Evolutionary conservation across 495 filamentous ascomycete genomes (phyloP).

Genomic region (Trypethelium eluteriae): DNA sequence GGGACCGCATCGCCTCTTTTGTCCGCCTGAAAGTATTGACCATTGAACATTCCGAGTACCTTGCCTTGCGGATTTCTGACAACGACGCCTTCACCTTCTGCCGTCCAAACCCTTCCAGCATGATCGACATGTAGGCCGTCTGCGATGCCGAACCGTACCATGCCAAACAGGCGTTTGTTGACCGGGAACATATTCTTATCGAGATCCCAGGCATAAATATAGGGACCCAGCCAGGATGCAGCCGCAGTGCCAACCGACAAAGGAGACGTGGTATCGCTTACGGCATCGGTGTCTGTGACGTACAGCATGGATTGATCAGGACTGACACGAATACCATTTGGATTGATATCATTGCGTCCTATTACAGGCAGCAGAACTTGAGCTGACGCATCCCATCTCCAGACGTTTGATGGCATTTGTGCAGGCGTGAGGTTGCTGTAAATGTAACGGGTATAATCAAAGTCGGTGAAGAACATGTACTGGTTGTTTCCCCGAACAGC

Average conservation of each 20-base stretch:
- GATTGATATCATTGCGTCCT: conserved; percentile 2
- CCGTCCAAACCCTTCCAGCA: conserved; percentile 18
- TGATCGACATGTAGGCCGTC: conserved; percentile 18
- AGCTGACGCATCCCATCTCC: conserved; percentile 10
- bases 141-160: conserved; percentile 12
- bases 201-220: conserved; percentile 15
- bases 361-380: conserved; percentile 11
- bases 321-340: conserved; percentile 14
- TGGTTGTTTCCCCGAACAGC: background rate
- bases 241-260: background rate
- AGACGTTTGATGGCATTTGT: conserved; percentile 9
- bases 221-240: conserved; percentile 13
- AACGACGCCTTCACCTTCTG: conserved; percentile 16
- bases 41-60: conserved; percentile 16
- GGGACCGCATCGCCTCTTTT: background rate
- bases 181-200: conserved; percentile 14
- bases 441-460: background rate
- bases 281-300: conserved; percentile 9
- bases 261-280: background rate
- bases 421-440: conserved; percentile 5
- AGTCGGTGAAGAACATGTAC: conserved; percentile 15
- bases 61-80: conserved; percentile 16
- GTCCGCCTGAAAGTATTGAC: conserved; percentile 12
- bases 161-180: conserved; percentile 15
- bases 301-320: conserved; percentile 15